Evolutionary conservation across 768 basidiomycete species (phyloP), one percentile per base, ranked within the genome.

Genomic region (Podaxis sp.): DNA sequence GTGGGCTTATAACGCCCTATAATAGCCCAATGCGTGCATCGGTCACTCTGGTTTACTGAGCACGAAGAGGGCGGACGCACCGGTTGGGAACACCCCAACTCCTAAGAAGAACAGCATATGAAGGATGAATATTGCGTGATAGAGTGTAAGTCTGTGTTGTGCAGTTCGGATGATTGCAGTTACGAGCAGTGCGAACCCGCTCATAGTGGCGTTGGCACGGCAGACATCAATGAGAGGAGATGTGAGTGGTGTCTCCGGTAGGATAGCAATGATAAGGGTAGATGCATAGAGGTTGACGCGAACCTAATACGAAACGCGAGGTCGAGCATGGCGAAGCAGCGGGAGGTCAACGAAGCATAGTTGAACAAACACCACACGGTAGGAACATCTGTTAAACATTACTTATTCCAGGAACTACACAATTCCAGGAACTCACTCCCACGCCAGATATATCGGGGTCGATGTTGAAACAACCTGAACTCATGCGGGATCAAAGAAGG

Each of bases 91-190:
- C 3, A 64, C 52, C 5, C 51, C 56, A 19, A 66, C 53, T 7
- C 66, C 66, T 13, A 64, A 51, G 55, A 66, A 66, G 52, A 57
- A 64, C 15, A 66, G 44, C 48, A 64, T 59, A 48, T 66, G 66
- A 46, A 66, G 57, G 30, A 66, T 62, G 52, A 66, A 66, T 17
- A 66, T 66, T 2, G 66, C 63, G 55, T 66, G 66, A 24, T 66
- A 66, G 12, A 66, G 60, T 54, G 66, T 61, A 17, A 66, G 56
- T 17, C 62, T 28, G 7, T 62, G 33, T 49, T 66, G 22, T 15
- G 51, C 55, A 33, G 66, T 66, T 44, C 61, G 56, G n/a, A 62
- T 52, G 13, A 66, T 58, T 5, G 66, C 66, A 28, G 66, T 66
- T 11, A 66, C 48, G n/a, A 66, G 55, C 24, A 66, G 38, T 2